Conservation (phyloP, 345 rosid genomes). For the Brassica carinata region DNA sequence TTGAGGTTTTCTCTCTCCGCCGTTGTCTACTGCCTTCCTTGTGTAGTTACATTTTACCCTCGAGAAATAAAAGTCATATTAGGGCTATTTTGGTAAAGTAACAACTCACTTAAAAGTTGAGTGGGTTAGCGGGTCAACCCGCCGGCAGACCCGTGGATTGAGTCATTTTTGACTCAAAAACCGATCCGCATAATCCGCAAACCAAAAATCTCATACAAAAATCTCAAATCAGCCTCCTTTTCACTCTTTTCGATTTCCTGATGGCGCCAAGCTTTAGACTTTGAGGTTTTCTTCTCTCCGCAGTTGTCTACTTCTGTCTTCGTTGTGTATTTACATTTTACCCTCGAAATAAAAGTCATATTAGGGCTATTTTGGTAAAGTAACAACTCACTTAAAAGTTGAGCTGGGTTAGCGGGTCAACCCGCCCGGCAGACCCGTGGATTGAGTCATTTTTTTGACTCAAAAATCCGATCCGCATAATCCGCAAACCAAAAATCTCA, state of each 20-base stretch:
- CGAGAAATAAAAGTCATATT: no score
- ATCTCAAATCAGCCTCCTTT: neutral
- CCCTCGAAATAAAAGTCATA: neutral
- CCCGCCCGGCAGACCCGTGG: no score
- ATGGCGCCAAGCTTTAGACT: constrained; percentile 49
- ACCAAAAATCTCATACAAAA: neutral
- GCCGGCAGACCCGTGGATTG: no score
- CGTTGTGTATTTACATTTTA: neutral
- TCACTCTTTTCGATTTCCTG: constrained; percentile 8
- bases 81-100: neutral
- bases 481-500: no score
- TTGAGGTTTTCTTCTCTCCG: constrained; percentile 18
- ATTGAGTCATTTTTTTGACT: no score
- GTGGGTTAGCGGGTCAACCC: no score
- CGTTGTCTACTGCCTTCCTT: neutral
- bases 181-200: no score
- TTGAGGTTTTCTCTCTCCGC: constrained; percentile 15
- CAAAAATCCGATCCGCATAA: no score
- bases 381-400: neutral
- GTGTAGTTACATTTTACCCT: no score
- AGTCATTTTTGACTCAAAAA: no score
- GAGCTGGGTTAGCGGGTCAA: no score
- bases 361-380: constrained; percentile 16
- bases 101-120: no score
- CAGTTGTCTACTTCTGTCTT: neutral